A percentile compares a stretch with the other conserved stretches of the same genome.
Evolutionary conservation across 2,329 filamentous ascomycete genomes (phyloP).

Genomic region (Ophioceras dolichostomum): DNA sequence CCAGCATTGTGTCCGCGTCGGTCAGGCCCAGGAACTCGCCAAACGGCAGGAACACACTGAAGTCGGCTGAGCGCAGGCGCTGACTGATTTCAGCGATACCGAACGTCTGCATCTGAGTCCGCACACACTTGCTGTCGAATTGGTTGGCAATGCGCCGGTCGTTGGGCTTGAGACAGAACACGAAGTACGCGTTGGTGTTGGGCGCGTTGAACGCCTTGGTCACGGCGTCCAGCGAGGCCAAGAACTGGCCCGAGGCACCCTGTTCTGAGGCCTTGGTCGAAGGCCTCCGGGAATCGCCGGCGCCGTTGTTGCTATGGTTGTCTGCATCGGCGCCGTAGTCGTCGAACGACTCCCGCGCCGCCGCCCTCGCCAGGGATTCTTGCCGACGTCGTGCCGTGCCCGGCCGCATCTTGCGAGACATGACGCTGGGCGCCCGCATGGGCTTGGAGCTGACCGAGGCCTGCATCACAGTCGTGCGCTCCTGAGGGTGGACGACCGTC

Average conservation of each 20-base stretch:
- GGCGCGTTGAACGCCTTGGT: conserved; percentile 72
- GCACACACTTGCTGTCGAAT: conserved; percentile 97
- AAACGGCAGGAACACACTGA: conserved; percentile 91
- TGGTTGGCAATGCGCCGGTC: conserved; percentile 95
- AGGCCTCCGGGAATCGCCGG: conserved; percentile 25
- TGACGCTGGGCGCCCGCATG: conserved; percentile 83
- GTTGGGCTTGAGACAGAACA: conserved; percentile 96
- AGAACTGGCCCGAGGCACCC: conserved; percentile 84
- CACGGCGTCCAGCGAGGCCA: conserved; percentile 80
- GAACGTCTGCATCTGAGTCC: conserved; percentile 86
- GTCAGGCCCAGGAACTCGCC: conserved; percentile 86
- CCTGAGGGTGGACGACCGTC: conserved; percentile 85
- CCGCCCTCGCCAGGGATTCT: conserved; percentile 21
- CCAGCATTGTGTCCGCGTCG: conserved; percentile 71
- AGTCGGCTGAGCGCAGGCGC: conserved; percentile 82
- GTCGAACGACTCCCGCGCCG: conserved; percentile 28
- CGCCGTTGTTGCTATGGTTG: too few species aligned
- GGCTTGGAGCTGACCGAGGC: conserved; percentile 94
- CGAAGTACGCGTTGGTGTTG: conserved; percentile 86
- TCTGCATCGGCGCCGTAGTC: conserved; percentile 35
- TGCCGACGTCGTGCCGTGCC: conserved; percentile 21
- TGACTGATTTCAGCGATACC: conserved; percentile 97
- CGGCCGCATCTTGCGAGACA: conserved; percentile 59
- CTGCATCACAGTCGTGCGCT: conserved; percentile 84
- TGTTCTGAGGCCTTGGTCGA: conserved; percentile 47